Conservation (phyloP, 345 rosid species). For the Eucalyptus sp. region DNA sequence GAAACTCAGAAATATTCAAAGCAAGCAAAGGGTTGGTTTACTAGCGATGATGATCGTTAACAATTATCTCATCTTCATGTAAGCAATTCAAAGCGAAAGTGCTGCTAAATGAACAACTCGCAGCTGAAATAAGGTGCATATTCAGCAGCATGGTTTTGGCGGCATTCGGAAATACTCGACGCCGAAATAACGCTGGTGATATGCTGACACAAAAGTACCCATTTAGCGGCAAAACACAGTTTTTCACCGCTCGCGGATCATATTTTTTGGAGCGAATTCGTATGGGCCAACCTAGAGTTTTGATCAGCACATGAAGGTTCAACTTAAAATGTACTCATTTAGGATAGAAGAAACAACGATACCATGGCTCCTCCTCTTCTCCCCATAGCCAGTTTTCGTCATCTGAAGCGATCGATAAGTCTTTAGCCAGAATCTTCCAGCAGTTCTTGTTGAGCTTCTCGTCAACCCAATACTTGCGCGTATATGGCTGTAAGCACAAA, state of each 20-base stretch:
- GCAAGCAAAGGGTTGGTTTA: background rate
- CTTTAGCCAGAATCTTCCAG: background rate
- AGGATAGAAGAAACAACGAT: background rate
- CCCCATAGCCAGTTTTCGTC: background rate
- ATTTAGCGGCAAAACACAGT: background rate
- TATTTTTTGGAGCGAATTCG: background rate
- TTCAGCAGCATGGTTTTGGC: background rate
- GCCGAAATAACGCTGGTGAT: background rate
- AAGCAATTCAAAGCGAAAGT: background rate
- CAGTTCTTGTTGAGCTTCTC: background rate
- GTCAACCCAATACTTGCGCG: background rate
- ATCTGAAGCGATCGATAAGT: background rate
- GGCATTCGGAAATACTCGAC: fast-evolving
- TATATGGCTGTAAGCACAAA: background rate
- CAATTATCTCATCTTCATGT: background rate
- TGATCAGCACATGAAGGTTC: background rate
- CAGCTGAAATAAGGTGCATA: background rate
- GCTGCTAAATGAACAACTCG: background rate
- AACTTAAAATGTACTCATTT: background rate
- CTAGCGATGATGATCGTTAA: background rate
- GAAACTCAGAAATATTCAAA: background rate
- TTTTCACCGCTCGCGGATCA: background rate
- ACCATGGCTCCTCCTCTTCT: background rate
- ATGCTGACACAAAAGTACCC: background rate
- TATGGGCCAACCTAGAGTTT: background rate